Conservation (phyloP, 2,329 filamentous ascomycete species). For the Pestalotiopsis sp. region DNA sequence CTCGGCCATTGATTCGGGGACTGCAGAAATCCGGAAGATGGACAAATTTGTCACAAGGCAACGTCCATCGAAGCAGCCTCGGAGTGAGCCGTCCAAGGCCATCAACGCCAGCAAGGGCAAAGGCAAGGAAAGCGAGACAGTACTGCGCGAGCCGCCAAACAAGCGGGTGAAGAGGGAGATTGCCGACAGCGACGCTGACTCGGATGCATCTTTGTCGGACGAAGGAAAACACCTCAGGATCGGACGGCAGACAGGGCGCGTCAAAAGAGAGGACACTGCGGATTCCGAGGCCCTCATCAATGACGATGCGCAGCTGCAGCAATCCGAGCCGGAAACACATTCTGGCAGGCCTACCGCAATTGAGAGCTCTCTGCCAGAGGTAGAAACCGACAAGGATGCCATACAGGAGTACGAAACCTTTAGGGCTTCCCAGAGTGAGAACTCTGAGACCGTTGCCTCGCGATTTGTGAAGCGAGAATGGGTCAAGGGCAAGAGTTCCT, state of each 20-base stretch:
- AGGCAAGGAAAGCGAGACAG: background rate
- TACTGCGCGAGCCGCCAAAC: conserved; percentile 25
- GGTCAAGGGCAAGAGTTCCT: conserved; percentile 78
- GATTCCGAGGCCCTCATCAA: conserved; percentile 30
- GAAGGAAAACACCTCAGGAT: background rate
- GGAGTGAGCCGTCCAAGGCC: background rate
- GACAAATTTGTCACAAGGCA: conserved; percentile 28
- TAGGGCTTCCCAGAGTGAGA: conserved; percentile 54
- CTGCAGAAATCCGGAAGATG: conserved; percentile 15
- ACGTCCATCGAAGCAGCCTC: background rate
- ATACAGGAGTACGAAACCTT: conserved; percentile 79
- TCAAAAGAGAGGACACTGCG: conserved; percentile 17
- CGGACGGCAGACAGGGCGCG: background rate
- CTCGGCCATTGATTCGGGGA: background rate
- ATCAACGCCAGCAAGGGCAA: background rate
- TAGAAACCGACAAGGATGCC: conserved; percentile 68
- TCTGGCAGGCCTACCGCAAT: conserved; percentile 57
- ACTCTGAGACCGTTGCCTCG: conserved; percentile 49
- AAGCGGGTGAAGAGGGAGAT: conserved; percentile 36
- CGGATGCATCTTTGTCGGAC: conserved; percentile 24
- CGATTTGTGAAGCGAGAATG: conserved; percentile 56
- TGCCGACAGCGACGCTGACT: conserved; percentile 34
- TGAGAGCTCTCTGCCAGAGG: conserved; percentile 68
- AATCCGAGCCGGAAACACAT: conserved; percentile 28
- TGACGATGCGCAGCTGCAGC: conserved; percentile 26